Conservation (phyloP, 2,329 filamentous ascomycete species). For the Calonectria multiphialidica region DNA sequence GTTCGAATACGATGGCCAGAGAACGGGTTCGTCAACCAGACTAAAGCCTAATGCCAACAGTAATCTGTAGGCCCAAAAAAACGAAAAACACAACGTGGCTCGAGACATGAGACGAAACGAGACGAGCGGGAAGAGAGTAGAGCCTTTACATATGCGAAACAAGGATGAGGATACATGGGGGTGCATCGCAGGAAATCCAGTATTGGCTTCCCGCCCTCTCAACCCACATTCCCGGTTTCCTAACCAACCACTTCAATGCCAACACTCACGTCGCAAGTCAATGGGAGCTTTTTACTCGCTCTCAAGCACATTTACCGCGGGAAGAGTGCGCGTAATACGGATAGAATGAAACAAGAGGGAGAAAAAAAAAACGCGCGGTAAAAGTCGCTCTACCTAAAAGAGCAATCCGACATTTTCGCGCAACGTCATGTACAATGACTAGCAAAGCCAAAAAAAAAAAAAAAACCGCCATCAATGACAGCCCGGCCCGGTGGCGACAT, state of each 20-base stretch:
- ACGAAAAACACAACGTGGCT: background rate
- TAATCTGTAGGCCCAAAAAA: background rate
- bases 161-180: background rate
- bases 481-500: constrained; percentile 15
- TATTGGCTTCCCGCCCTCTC: background rate
- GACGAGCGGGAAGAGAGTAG: background rate
- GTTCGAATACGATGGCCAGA: background rate
- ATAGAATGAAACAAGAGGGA: background rate
- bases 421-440: background rate
- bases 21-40: constrained; percentile 4
- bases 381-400: background rate
- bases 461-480: constrained; percentile 17
- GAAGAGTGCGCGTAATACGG: background rate
- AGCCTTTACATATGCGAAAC: background rate
- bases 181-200: background rate
- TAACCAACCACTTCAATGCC: background rate
- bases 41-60: background rate
- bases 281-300: background rate
- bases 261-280: background rate
- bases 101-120: background rate
- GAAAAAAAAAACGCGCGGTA: background rate
- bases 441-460: constrained; percentile 2
- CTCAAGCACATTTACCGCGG: background rate
- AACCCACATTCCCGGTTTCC: background rate
- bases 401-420: background rate